phyloP scores from a whole-genome alignment of 495 filamentous ascomycete species.

The Hypoxylon rickii region DNA sequence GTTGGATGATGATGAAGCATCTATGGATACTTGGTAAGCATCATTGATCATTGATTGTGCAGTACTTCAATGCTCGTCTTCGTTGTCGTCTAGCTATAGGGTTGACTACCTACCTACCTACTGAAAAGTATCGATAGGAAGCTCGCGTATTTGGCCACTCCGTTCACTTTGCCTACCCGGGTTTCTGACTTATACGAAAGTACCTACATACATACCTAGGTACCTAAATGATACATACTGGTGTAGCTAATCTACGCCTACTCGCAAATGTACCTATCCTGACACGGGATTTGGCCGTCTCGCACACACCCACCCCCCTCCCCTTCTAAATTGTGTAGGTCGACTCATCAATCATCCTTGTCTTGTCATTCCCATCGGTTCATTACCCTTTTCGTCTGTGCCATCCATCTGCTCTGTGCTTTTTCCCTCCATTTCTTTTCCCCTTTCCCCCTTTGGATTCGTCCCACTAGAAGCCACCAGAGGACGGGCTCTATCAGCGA shows the following conservation, averaged over 20 bases:
- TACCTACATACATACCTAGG: constrained; percentile 23
- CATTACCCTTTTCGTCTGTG: constrained; percentile 25
- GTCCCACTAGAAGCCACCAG: constrained; percentile 9
- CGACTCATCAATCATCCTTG: constrained; percentile 30
- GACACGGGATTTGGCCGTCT: constrained; percentile 25
- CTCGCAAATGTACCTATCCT: constrained; percentile 10
- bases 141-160: not conserved
- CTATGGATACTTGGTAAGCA: too few relatives aligned
- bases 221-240: too few relatives aligned
- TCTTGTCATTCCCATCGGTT: constrained; percentile 31
- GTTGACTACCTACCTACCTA: not conserved
- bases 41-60: too few relatives aligned
- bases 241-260: too few relatives aligned
- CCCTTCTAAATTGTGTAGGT: constrained; percentile 23
- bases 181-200: too few relatives aligned
- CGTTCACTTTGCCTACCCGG: too few relatives aligned
- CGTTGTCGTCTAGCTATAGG: too few relatives aligned
- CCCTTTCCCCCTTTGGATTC: constrained; percentile 1
- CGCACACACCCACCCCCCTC: constrained; percentile 4
- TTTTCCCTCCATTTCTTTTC: constrained; percentile 14
- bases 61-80: too few relatives aligned
- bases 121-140: too few relatives aligned
- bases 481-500: constrained; percentile 3
- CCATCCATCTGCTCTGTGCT: constrained; percentile 16
- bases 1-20: too few relatives aligned